Base-by-base conservation (phyloP, 2,329 filamentous ascomycete genomes). In the Colletotrichum gigasporum region DNA sequence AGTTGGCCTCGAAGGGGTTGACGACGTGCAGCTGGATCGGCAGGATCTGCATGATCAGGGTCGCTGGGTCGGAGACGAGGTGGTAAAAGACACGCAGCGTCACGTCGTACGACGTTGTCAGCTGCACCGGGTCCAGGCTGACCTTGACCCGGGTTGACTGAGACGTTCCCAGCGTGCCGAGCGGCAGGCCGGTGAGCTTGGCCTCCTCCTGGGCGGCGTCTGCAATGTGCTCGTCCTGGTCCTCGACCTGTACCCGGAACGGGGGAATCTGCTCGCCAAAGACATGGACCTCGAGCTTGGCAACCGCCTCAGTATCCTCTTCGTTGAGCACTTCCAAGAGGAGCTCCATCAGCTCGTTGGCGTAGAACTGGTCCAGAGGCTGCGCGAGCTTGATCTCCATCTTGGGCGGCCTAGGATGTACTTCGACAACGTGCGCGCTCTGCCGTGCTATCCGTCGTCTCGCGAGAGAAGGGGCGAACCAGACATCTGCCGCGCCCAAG, bases 321-420 rank as follows among this genome's bases (percentile, higher is more conserved):
- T 89, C 89, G 69, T 99, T 99, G 60, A 88, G 72, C 3, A 97
- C 80, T 42, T 90, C 86, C 37, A 98, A 82, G 0, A 84, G 79
- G 20, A 98, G 75, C 6, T 81, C 80, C 26, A 97, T 86, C 0
- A 81, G 76, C 78, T 99, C 96, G 70, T 96, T 91, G 1, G 91
- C 92, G 73, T 97, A 98, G 75, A 95, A 96, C 57, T 94, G 90
- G 11, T 87, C 84, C 60, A 85, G 81, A 7, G 90, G 77, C 39
- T 87, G 84, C 2, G 86, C 81, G 9, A 93, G 79, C 24, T 81
- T 85, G 45, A 99, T 87, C 69, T 93, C 89, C 80, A 99, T 88
- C 77, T 97, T 98, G 0, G 96, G 96, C 26, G 95, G 96, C 68
- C 96, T 92, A 1, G 96, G 95, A 56, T 94, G 83, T 22, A 99